These are phyloP conservation scores for Lophiostoma macrostomum DNA, from an alignment of 495 filamentous ascomycete genomes.

Conservation along the genomic window DNA sequence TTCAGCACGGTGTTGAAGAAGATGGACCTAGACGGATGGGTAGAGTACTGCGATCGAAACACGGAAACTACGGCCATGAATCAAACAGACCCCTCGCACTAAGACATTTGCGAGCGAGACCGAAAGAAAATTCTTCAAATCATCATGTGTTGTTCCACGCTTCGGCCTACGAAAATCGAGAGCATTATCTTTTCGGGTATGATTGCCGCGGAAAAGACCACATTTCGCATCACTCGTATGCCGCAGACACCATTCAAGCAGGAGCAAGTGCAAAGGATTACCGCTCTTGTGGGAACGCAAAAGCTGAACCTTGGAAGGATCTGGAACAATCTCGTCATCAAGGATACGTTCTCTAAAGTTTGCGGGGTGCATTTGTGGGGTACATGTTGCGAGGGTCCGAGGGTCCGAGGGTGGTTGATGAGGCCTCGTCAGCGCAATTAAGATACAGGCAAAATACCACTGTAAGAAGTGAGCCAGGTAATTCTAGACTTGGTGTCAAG, in stretches of 20 bases:
- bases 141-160: too few species aligned
- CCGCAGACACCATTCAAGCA: too few species aligned
- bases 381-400: constrained; percentile 2
- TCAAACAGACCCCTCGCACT: not conserved
- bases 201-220: too few species aligned
- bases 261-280: too few species aligned
- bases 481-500: too few species aligned
- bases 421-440: constrained; percentile 30
- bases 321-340: constrained; percentile 4
- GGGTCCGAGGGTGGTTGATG: not conserved
- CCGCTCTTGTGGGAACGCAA: too few species aligned
- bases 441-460: constrained; percentile 1
- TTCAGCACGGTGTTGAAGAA: constrained; percentile 67
- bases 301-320: not conserved
- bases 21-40: constrained; percentile 60
- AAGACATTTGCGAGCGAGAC: too few species aligned
- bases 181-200: too few species aligned
- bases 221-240: too few species aligned
- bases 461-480: too few species aligned
- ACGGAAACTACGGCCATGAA: constrained; percentile 26
- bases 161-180: too few species aligned
- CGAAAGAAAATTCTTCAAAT: too few species aligned
- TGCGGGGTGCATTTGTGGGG: constrained; percentile 29
- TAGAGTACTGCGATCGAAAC: constrained; percentile 41
- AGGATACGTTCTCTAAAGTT: not conserved